phyloP scores from a whole-genome alignment of 176 grass and related monocot genomes.

The Bromus sterilis region DNA sequence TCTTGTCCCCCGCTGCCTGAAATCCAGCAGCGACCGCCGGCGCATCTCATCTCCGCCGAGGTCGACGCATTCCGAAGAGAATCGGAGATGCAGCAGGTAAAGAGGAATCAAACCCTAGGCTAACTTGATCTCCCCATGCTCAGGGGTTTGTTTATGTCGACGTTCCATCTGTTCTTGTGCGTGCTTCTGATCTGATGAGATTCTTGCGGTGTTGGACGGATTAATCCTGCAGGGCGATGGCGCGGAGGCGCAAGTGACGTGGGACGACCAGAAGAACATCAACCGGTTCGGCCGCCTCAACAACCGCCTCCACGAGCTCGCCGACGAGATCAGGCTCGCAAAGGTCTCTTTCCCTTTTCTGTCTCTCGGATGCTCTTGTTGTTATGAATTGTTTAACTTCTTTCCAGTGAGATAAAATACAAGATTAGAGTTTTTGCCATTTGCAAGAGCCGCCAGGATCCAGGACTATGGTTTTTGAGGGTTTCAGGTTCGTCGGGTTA shows the following conservation, averaged over 20 bases:
- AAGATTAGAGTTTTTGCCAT: neutral
- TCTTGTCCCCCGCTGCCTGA: neutral
- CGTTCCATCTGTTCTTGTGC: neutral
- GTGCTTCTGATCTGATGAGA: neutral
- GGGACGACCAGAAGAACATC: conserved; percentile 99
- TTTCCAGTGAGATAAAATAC: neutral
- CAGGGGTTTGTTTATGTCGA: neutral
- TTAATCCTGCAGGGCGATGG: conserved; percentile 57
- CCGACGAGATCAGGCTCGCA: conserved; percentile 86
- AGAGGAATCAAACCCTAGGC: conserved; percentile 1
- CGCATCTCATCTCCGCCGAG: neutral
- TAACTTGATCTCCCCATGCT: neutral
- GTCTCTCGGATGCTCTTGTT: neutral
- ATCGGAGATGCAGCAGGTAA: conserved; percentile 55
- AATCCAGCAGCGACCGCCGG: neutral
- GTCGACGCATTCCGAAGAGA: neutral
- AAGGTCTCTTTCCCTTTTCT: conserved; percentile 43
- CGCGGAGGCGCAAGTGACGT: conserved; percentile 91
- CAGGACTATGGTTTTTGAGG: neutral
- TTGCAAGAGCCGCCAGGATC: neutral
- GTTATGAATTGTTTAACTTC: neutral
- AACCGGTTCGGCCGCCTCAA: conserved; percentile 95
- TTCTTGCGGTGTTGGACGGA: neutral
- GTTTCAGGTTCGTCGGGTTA: neutral
- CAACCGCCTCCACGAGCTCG: conserved; percentile 83